Percentiles rank a stretch among this genome's conserved stretches.
These are phyloP conservation scores for Kalmanozyma brasiliensis DNA, from an alignment of 1,284 basidiomycete genomes.

Conservation along the genomic window DNA sequence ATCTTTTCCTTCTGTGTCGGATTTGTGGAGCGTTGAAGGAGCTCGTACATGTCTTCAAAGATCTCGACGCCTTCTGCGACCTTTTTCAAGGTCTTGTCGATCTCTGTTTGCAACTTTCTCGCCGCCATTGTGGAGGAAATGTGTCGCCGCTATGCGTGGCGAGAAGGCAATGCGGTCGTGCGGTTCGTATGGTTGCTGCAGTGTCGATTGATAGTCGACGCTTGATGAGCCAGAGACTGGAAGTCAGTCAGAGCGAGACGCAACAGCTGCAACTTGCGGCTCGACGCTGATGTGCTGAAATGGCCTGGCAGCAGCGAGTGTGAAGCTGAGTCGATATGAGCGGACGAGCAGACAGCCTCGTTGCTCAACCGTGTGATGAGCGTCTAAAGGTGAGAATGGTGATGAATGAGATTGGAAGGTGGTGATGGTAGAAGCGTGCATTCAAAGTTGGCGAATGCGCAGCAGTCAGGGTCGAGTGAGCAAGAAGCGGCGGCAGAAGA, in stretches of 20 bases:
- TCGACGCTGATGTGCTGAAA: not conserved
- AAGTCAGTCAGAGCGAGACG: not conserved
- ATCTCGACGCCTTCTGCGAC: conserved; percentile 67
- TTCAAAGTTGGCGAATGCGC: conserved; percentile 2
- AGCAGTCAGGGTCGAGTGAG: conserved; percentile 15
- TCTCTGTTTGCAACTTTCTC: conserved; percentile 66
- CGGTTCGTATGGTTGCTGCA: conserved; percentile 1
- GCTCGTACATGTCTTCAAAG: conserved; percentile 67
- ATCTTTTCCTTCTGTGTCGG: conserved; percentile 68
- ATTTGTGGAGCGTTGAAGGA: conserved; percentile 64
- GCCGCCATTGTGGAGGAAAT: conserved; percentile 58
- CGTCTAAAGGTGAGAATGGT: not conserved
- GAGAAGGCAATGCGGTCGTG: not conserved
- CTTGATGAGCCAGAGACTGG: not conserved
- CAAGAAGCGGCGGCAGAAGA: conserved; percentile 1
- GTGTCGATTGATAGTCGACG: not conserved
- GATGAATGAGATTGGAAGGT: conserved; percentile 1
- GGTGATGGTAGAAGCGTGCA: conserved; percentile 2
- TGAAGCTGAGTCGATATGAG: not conserved
- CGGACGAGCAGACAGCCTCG: not conserved
- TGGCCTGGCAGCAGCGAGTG: not conserved
- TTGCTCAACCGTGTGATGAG: not conserved
- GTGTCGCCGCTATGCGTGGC: conserved; percentile 27
- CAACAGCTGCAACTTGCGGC: not conserved
- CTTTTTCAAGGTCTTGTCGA: conserved; percentile 67